Base-by-base conservation (phyloP, 306 rosid genomes). In the Arachis hypogaea region DNA sequence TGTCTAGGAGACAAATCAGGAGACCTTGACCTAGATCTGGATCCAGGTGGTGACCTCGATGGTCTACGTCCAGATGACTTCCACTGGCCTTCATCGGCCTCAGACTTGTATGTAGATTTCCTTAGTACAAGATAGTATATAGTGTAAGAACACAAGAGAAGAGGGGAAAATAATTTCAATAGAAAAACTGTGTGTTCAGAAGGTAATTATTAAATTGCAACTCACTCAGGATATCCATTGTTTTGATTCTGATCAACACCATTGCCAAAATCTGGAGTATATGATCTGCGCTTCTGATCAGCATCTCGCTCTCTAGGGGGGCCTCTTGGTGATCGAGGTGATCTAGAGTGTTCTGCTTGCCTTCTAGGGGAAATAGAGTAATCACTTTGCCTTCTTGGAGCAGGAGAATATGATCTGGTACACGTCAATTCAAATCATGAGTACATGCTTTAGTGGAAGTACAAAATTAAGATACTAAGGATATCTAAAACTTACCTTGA, bases 321-420 rank as follows among this genome's bases (percentile, higher is more conserved):
- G 76, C 89, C 90, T 78, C 96, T 86, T 9, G 98, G 92, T 40
- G 97, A 93, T 69, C 94, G 73, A 16, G 98, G 92, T 44, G 97
- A 93, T 69, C 94, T 75, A 16, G 93, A 92, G 56, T 86, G 93
- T 45, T 83, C 95, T 49, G 77, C 82, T 12, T 79, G 96, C 77
- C 93, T 82, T 72, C 81, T 77, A 45, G 98, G 98, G 67, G 98
- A 94, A 73, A 82, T 77, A 75, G 96, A 86, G 74, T 89, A 89
- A 68, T 92, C 96, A 58, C 79, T 79, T 16, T 85, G 90, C 56
- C 90, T 79, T 77, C 97, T 92, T 9, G 96, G 97, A 29, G 85
- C 89, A 77, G 99, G 99, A 79, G 99, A 95, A 64, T 57, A 85
- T 46, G 99, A 95, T 90, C 99, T 94, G 93, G 16, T 12, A 71